phyloP scores from a whole-genome alignment of 2,329 filamentous ascomycete genomes.

The Pseudogymnoascus sp. region DNA sequence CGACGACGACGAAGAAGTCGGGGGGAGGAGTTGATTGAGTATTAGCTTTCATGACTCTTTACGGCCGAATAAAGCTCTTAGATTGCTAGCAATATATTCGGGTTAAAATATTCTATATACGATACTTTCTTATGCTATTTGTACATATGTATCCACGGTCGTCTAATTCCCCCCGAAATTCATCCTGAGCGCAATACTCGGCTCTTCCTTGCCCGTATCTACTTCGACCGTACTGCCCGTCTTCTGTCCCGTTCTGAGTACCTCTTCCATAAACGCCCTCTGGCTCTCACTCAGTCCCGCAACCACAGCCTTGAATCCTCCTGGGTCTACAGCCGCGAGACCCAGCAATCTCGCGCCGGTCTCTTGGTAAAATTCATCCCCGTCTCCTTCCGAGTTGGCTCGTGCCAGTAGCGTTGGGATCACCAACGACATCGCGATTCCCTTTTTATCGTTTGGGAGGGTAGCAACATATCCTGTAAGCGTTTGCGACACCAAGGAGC shows the following conservation, averaged over 20 bases:
- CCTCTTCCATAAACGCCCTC: slow-evolving; percentile 69
- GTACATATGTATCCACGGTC: background rate
- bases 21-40: background rate
- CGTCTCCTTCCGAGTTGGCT: slow-evolving; percentile 54
- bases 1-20: background rate
- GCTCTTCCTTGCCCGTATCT: slow-evolving; percentile 44
- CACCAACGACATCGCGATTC: slow-evolving; percentile 63
- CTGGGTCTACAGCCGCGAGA: slow-evolving; percentile 66
- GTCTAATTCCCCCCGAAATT: slow-evolving; percentile 52
- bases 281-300: slow-evolving; percentile 60
- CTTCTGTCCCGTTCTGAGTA: slow-evolving; percentile 58
- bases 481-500: slow-evolving; percentile 61
- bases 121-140: background rate
- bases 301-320: slow-evolving; percentile 65
- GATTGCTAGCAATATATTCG: background rate
- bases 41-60: background rate
- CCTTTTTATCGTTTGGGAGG: slow-evolving; percentile 37
- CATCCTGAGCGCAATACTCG: slow-evolving; percentile 91
- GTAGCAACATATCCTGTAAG: slow-evolving; percentile 61
- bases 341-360: slow-evolving; percentile 71
- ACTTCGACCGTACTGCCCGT: slow-evolving; percentile 32
- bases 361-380: slow-evolving; percentile 49
- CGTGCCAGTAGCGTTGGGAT: slow-evolving; percentile 68
- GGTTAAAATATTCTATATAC: background rate
- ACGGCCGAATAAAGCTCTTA: background rate